These are phyloP conservation scores for Alnus glutinosa DNA, from an alignment of 306 rosid species.

Conservation along the genomic window DNA sequence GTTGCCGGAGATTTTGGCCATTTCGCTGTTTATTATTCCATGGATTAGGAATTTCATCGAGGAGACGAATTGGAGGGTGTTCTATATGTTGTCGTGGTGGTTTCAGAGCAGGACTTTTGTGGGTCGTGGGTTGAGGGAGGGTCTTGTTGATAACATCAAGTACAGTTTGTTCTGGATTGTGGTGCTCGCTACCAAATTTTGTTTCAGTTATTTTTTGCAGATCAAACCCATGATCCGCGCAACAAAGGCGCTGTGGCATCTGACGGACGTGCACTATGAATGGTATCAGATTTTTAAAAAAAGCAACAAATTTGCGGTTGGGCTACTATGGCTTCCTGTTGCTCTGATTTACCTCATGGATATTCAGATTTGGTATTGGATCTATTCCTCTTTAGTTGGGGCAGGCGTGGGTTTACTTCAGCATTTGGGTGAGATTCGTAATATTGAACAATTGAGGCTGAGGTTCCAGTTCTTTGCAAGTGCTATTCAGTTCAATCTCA, in stretches of 20 bases:
- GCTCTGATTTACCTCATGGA: constrained; percentile 89
- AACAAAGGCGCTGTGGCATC: constrained; percentile 51
- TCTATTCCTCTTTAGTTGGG: constrained; percentile 87
- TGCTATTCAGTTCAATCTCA: constrained; percentile 93
- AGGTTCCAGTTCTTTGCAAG: constrained; percentile 98
- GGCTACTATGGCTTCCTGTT: constrained; percentile 86
- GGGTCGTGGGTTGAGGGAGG: constrained; percentile 97
- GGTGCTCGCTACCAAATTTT: constrained; percentile 80
- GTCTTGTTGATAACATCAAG: constrained; percentile 76
- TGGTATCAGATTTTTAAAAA: constrained; percentile 59
- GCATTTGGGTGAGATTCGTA: constrained; percentile 95
- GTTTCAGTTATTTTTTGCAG: constrained; percentile 89
- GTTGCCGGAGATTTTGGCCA: constrained; percentile 76
- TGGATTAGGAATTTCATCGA: constrained; percentile 91
- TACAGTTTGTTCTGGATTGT: constrained; percentile 75
- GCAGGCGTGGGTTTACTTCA: constrained; percentile 78
- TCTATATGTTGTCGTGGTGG: constrained; percentile 89
- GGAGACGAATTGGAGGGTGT: constrained; percentile 79
- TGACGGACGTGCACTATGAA: constrained; percentile 47
- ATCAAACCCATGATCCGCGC: constrained; percentile 85
- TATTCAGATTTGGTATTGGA: constrained; percentile 89
- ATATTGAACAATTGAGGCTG: constrained; percentile 77
- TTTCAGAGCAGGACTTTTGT: constrained; percentile 85
- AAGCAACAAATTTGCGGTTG: constrained; percentile 67
- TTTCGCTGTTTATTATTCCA: constrained; percentile 72